These are phyloP conservation scores for Rhizopus sp. DNA, from an alignment of 371 early-diverging fungal species.

Conservation along the genomic window DNA sequence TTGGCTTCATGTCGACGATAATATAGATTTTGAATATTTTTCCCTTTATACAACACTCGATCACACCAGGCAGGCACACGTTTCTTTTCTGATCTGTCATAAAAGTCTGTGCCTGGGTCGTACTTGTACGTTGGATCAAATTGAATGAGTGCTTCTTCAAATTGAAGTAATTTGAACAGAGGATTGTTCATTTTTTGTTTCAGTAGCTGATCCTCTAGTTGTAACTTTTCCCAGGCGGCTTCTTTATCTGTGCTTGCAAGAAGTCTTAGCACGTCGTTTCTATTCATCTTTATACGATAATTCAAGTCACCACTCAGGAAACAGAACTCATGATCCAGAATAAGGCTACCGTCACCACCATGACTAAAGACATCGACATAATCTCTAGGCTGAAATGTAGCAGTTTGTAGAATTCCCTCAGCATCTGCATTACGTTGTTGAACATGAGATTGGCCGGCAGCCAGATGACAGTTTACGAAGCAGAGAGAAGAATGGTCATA, in stretches of 20 bases:
- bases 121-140: constrained; percentile 93
- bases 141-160: constrained; percentile 67
- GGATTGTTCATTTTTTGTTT: constrained; percentile 58
- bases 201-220: constrained; percentile 69
- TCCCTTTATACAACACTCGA: constrained; percentile 63
- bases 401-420: constrained; percentile 68
- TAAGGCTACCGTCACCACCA: constrained; percentile 56
- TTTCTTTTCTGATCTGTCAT: constrained; percentile 83
- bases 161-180: constrained; percentile 62
- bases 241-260: constrained; percentile 37
- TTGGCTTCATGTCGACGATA: constrained; percentile 61
- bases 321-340: constrained; percentile 80
- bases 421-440: constrained; percentile 77
- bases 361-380: constrained; percentile 30
- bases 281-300: constrained; percentile 74
- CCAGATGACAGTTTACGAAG: constrained; percentile 86
- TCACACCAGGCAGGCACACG: constrained; percentile 90
- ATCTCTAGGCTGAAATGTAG: constrained; percentile 43
- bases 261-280: constrained; percentile 59
- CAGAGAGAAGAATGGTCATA: constrained; percentile 79
- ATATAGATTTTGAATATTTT: constrained; percentile 36
- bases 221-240: constrained; percentile 34
- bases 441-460: constrained; percentile 79
- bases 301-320: constrained; percentile 86
- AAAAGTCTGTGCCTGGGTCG: constrained; percentile 69